Percentiles rank a stretch among this genome's conserved stretches.
phyloP scores from a whole-genome alignment of 208 protist species.

The Trypanosoma caninum region DNA sequence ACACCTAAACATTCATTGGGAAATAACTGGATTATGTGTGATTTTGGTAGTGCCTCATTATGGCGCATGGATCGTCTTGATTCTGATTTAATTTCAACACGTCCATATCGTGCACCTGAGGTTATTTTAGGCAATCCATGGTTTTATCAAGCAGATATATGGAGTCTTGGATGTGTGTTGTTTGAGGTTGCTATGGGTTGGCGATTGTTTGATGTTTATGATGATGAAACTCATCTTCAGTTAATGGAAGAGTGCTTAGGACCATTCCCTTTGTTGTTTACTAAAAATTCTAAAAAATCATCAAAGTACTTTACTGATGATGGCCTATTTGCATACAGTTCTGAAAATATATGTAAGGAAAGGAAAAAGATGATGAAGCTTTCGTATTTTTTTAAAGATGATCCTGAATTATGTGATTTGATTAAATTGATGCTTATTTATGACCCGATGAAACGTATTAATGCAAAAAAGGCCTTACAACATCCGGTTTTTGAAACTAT shows the following conservation, averaged over 20 bases:
- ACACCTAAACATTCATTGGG: slow-evolving; percentile 46
- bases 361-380: slow-evolving; percentile 38
- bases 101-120: slow-evolving; percentile 91
- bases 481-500: slow-evolving; percentile 63
- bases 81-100: slow-evolving; percentile 83
- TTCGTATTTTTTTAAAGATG: slow-evolving; percentile 43
- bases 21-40: slow-evolving; percentile 69
- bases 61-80: slow-evolving; percentile 70
- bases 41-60: slow-evolving; percentile 86
- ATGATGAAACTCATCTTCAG: slow-evolving; percentile 80
- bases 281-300: slow-evolving; percentile 35
- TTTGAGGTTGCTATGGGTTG: slow-evolving; percentile 90
- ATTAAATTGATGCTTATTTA: slow-evolving; percentile 58
- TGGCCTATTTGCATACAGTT: slow-evolving; percentile 42
- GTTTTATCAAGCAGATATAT: slow-evolving; percentile 92
- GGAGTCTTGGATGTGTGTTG: slow-evolving; percentile 92
- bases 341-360: slow-evolving; percentile 35
- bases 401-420: slow-evolving; percentile 56
- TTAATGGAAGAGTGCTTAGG: slow-evolving; percentile 75
- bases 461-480: slow-evolving; percentile 53
- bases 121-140: slow-evolving; percentile 86
- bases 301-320: slow-evolving; percentile 48
- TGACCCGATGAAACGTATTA: slow-evolving; percentile 69
- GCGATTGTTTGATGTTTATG: slow-evolving; percentile 89
- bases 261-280: slow-evolving; percentile 52